phyloP scores from a whole-genome alignment of 2,329 filamentous ascomycete genomes.

The Atkinsonella texensis region DNA sequence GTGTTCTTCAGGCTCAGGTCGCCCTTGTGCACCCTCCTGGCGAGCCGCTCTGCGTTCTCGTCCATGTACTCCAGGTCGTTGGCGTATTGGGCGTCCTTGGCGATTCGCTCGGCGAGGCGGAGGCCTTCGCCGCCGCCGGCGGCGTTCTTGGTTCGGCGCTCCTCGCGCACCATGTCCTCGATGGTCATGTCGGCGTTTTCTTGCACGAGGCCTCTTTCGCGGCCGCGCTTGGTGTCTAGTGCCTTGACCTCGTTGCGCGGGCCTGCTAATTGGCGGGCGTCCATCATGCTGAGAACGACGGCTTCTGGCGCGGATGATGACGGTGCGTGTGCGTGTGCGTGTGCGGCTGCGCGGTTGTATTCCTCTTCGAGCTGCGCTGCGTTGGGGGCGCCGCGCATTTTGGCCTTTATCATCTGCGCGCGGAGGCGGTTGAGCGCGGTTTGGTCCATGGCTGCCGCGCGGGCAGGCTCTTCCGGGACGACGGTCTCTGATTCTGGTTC shows the following conservation, averaged over 20 bases:
- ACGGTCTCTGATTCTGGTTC: slow-evolving; percentile 40
- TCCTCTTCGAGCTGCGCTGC: slow-evolving; percentile 67
- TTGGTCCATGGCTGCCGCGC: slow-evolving; percentile 46
- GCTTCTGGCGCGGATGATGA: slow-evolving; percentile 44
- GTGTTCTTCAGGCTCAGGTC: slow-evolving; percentile 78
- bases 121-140: slow-evolving; percentile 62
- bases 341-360: slow-evolving; percentile 65
- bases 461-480: slow-evolving; percentile 37
- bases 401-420: slow-evolving; percentile 92
- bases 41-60: slow-evolving; percentile 85
- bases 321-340: slow-evolving; percentile 45
- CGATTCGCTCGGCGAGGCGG: slow-evolving; percentile 81
- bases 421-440: slow-evolving; percentile 80
- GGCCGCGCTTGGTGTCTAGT: slow-evolving; percentile 68
- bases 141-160: slow-evolving; percentile 70
- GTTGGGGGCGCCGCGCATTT: slow-evolving; percentile 66
- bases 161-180: slow-evolving; percentile 94
- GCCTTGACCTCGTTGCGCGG: slow-evolving; percentile 60
- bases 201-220: slow-evolving; percentile 71
- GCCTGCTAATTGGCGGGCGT: slow-evolving; percentile 79
- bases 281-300: slow-evolving; percentile 75
- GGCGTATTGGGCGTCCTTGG: slow-evolving; percentile 83
- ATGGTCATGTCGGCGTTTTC: slow-evolving; percentile 94
- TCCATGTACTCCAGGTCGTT: slow-evolving; percentile 95
- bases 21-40: slow-evolving; percentile 75